phyloP scores from a whole-genome alignment of 2,329 filamentous ascomycete species.

The Colletotrichum karsti region DNA sequence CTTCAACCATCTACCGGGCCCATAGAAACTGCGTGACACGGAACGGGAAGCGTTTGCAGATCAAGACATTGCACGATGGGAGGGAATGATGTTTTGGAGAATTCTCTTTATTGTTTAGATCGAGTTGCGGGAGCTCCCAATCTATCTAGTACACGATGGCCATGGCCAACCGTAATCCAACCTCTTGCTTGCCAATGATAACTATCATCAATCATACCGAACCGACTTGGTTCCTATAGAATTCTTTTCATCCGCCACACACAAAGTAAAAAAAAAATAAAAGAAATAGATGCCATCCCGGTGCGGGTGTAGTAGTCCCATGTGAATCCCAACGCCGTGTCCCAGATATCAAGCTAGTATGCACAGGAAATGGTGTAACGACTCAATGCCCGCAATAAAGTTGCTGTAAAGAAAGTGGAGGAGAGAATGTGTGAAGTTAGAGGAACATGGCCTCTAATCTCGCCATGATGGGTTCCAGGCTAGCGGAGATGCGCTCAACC shows the following conservation, averaged over 20 bases:
- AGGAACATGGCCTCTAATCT: constrained; percentile 40
- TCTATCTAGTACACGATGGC: constrained; percentile 23
- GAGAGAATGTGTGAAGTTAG: neutral
- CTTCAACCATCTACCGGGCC: neutral
- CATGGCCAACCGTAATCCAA: neutral
- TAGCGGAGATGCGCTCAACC: constrained; percentile 57
- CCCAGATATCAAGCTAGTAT: constrained; percentile 29
- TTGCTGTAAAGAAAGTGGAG: constrained; percentile 6
- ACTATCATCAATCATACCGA: constrained; percentile 27
- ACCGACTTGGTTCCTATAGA: constrained; percentile 22
- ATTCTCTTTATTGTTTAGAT: constrained; percentile 20
- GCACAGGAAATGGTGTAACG: constrained; percentile 23
- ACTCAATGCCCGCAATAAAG: neutral
- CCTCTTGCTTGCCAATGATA: constrained; percentile 17
- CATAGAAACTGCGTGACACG: neutral
- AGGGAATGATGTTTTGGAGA: neutral
- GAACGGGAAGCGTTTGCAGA: neutral
- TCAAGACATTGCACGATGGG: neutral
- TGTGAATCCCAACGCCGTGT: constrained; percentile 21
- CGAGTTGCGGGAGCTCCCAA: constrained; percentile 22
- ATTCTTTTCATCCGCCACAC: constrained; percentile 23
- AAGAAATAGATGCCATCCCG: constrained; percentile 20
- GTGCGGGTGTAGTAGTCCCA: constrained; percentile 19
- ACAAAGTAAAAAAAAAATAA: neutral
- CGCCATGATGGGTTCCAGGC: constrained; percentile 43